These are phyloP conservation scores for Chlamydomonas schloesseri DNA, from an alignment of 139 green algal genomes.

Conservation along the genomic window DNA sequence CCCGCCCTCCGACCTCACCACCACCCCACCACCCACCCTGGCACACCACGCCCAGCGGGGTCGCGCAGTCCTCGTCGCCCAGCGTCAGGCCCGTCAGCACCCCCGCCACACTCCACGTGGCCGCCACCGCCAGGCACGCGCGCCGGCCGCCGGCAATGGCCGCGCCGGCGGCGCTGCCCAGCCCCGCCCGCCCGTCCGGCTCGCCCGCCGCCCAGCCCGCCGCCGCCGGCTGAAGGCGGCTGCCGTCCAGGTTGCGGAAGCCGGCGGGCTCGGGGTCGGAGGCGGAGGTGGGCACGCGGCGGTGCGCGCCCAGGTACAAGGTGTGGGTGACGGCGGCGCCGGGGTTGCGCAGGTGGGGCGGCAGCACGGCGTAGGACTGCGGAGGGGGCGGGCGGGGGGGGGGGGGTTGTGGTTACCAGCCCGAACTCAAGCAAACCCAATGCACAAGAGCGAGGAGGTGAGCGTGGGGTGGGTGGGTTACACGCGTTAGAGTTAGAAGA, in stretches of 20 bases:
- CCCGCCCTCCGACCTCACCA: too few relatives aligned
- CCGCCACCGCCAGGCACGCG: background rate
- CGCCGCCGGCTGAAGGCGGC: background rate
- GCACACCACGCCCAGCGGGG: background rate
- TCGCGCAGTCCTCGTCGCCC: conserved; percentile 22
- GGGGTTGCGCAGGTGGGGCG: background rate
- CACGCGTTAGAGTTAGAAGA: too few relatives aligned
- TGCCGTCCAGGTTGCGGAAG: conserved; percentile 27
- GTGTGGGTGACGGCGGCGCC: background rate
- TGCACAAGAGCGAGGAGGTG: too few relatives aligned
- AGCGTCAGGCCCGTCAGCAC: background rate
- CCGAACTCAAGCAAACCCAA: too few relatives aligned
- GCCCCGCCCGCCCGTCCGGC: conserved; percentile 1
- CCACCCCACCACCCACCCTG: background rate
- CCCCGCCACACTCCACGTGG: background rate
- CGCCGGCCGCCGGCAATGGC: background rate
- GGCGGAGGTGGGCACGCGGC: background rate
- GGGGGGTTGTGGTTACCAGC: background rate
- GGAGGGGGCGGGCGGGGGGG: too few relatives aligned
- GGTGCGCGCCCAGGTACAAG: conserved; percentile 12
- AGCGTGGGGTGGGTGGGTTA: too few relatives aligned
- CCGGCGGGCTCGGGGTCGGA: too few relatives aligned
- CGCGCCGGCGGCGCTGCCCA: background rate
- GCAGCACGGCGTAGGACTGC: conserved; percentile 8
- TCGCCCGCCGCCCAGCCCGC: background rate